phyloP scores from a whole-genome alignment of 2,329 filamentous ascomycete species.

The Blastomyces parvus region DNA sequence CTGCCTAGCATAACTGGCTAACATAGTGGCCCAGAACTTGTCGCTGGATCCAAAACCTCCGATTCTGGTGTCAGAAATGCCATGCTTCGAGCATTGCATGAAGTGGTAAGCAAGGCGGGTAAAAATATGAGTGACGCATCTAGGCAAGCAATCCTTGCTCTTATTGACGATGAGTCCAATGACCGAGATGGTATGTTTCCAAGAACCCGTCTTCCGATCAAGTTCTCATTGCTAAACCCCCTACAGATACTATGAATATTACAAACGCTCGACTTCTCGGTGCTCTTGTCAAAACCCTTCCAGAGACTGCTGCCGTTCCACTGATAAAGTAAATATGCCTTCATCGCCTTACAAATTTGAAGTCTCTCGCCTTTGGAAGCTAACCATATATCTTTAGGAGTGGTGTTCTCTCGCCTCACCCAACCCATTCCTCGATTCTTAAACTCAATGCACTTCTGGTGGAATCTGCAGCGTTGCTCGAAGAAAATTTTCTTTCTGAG shows the following conservation, averaged over 20 bases:
- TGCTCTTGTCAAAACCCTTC: slow-evolving; percentile 77
- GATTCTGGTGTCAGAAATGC: slow-evolving; percentile 83
- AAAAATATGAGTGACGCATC: slow-evolving; percentile 90
- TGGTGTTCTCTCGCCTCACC: slow-evolving; percentile 67
- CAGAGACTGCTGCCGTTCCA: slow-evolving; percentile 55
- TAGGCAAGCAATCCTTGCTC: slow-evolving; percentile 68
- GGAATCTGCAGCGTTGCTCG: slow-evolving; percentile 64
- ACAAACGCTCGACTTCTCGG: slow-evolving; percentile 86
- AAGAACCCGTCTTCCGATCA: background rate
- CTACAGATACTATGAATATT: slow-evolving; percentile 60
- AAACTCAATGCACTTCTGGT: slow-evolving; percentile 80
- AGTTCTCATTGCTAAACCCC: slow-evolving; percentile 16
- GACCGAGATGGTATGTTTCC: slow-evolving; percentile 53
- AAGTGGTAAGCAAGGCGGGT: slow-evolving; percentile 91
- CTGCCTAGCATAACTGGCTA: slow-evolving; percentile 4
- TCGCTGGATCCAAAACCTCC: slow-evolving; percentile 86
- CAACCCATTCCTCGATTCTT: slow-evolving; percentile 69
- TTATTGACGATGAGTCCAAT: slow-evolving; percentile 79
- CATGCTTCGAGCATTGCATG: slow-evolving; percentile 94
- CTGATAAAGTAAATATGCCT: slow-evolving; percentile 45
- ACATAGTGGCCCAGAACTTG: slow-evolving; percentile 54
- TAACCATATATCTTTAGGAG: slow-evolving; percentile 48
- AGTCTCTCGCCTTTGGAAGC: slow-evolving; percentile 7
- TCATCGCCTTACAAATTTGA: background rate
- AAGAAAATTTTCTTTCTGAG: slow-evolving; percentile 61